Base-by-base conservation (phyloP, 768 basidiomycete genomes). In the Omphalotus guepiniiformis region DNA sequence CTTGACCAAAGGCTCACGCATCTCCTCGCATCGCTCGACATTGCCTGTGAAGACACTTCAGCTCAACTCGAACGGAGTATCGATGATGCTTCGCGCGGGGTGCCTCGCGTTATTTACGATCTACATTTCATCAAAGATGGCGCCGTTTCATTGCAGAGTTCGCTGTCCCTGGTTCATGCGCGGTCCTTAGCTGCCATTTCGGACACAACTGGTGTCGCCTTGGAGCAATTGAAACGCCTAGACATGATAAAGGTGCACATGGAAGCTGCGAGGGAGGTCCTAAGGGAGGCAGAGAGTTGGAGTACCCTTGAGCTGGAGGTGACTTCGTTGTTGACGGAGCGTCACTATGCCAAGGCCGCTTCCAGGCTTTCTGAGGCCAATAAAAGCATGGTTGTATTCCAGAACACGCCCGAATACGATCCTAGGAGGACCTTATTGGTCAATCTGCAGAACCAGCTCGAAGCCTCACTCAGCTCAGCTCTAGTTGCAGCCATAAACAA, bases 211-310 rank as follows among this genome's bases (percentile, higher is more conserved):
- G 75, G 74, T 41, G 68, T 68, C 3, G 84, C 86, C 3, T 72
- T 98, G 49, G 83, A 91, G 46, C 78, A 79, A 27, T 69, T 99
- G n/a, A 80, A 82, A 44, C 73, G 83, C 36, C 74, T 98, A 32
- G 93, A 98, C 63, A 80, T 78, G 8, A 76, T 93, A 23, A 96
- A 93, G 60, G 71, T 70, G 19, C 75, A 86, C 18, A 93, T 99
- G 91, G 92, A 93, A 61, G 82, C 83, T 0, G 79, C 92, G 1
- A 74, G 93, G 27, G 92, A 92, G 52, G 93, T 97, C 15, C 68
- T 98, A 28, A 81, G 85, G 21, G 95, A 98, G 61, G 94, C 96
- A 11, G 94, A 98, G 71, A 90, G 86, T 54, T 99, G 96, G 96
- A 89, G 86, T 48, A 90, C 91, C 2, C 76, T 99, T 38, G 96